A percentile compares a stretch with the other conserved stretches of the same genome.
Evolutionary conservation across 805 yeast species (phyloP).

Genomic region (Lipomyces starkeyi): DNA sequence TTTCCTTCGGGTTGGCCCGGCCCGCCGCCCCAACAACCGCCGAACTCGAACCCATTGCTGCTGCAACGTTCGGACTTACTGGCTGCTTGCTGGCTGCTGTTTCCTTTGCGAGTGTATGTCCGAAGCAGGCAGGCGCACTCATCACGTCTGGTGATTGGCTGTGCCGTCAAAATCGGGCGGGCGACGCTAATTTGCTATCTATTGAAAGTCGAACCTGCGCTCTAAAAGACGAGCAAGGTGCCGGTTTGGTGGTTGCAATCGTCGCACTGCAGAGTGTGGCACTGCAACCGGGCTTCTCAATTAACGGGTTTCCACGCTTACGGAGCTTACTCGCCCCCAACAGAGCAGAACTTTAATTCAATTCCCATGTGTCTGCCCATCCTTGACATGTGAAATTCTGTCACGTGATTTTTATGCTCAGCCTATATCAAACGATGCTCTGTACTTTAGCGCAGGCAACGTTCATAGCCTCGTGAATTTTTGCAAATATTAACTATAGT

Average conservation of each 20-base stretch:
- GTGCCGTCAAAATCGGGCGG: not conserved
- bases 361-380: not conserved
- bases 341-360: not conserved
- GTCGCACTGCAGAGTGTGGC: not conserved
- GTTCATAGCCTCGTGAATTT: too few species aligned
- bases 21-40: not conserved
- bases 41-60: not conserved
- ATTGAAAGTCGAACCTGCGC: not conserved
- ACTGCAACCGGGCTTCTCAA: not conserved
- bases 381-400: not conserved
- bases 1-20: not conserved
- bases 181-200: not conserved
- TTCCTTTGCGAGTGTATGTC: not conserved
- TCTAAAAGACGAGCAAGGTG: too few species aligned
- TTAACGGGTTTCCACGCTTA: too few species aligned
- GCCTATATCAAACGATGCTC: too few species aligned
- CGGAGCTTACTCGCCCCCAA: not conserved
- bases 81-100: not conserved
- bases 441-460: too few species aligned
- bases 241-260: too few species aligned
- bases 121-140: not conserved
- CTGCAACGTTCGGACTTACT: not conserved
- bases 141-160: not conserved
- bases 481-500: too few species aligned
- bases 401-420: not conserved